Evolutionary conservation across 371 early-diverging fungal species (phyloP).

Genomic region (Basidiobolus heterosporus): DNA sequence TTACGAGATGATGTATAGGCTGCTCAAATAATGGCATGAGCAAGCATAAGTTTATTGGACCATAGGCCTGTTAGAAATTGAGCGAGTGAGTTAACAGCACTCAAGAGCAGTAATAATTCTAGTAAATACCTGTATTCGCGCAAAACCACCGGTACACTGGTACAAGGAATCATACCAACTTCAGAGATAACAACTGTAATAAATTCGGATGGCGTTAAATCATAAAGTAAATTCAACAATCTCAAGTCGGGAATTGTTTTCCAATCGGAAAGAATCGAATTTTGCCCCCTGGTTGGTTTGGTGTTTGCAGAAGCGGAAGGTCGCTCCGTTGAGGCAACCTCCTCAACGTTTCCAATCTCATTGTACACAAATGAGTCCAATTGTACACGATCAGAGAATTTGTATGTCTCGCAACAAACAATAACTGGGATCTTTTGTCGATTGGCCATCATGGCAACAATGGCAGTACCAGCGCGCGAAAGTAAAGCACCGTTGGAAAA

Average conservation of each 20-base stretch:
- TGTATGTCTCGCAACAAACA: slow-evolving; percentile 90
- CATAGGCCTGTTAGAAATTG: too few species aligned
- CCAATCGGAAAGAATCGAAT: not conserved
- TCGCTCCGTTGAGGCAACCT: not conserved
- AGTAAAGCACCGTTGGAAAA: slow-evolving; percentile 86
- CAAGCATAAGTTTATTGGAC: too few species aligned
- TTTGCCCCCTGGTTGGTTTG: not conserved
- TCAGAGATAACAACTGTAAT: slow-evolving; percentile 85
- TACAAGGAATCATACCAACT: slow-evolving; percentile 86
- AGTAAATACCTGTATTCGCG: slow-evolving; percentile 14
- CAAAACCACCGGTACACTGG: slow-evolving; percentile 70
- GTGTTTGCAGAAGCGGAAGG: not conserved
- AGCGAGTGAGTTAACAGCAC: too few species aligned
- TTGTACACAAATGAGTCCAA: slow-evolving; percentile 91
- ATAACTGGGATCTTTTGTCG: slow-evolving; percentile 83
- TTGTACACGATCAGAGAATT: slow-evolving; percentile 82
- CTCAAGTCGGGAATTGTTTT: slow-evolving; percentile 28
- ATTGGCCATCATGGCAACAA: slow-evolving; percentile 81
- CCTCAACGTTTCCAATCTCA: slow-evolving; percentile 52
- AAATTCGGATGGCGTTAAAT: slow-evolving; percentile 85
- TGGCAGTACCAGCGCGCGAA: slow-evolving; percentile 81
- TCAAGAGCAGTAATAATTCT: too few species aligned
- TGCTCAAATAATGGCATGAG: too few species aligned
- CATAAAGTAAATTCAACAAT: slow-evolving; percentile 76
- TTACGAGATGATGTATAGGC: too few species aligned